Evolutionary conservation across 305 asterid species (phyloP).

Genomic region (Euphrasia arctica): DNA sequence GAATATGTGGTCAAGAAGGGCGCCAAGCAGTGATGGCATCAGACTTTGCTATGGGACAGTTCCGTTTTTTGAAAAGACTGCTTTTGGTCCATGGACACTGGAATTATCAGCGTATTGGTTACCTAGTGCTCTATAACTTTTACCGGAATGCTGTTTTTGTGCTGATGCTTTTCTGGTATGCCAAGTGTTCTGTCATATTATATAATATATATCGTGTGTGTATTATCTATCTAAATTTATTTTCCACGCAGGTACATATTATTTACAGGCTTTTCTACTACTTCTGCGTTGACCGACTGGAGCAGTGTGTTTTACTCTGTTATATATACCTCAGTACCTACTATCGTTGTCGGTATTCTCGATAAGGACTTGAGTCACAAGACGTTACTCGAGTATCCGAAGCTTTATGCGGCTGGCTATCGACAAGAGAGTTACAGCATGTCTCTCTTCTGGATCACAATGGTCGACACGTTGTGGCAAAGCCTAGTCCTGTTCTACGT

Average conservation of each 20-base stretch:
- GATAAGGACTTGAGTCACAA: conserved; percentile 89
- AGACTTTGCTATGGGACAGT: conserved; percentile 96
- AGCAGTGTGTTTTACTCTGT: conserved; percentile 93
- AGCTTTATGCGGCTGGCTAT: conserved; percentile 85
- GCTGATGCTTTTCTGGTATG: conserved; percentile 91
- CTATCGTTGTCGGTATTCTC: conserved; percentile 88
- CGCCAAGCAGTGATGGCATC: conserved; percentile 99
- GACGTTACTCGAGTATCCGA: conserved; percentile 80
- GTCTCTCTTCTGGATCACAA: conserved; percentile 91
- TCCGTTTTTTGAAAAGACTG: conserved; percentile 72
- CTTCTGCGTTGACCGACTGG: conserved; percentile 95
- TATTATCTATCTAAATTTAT: neutral
- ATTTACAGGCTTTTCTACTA: conserved; percentile 86
- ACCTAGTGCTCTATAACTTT: conserved; percentile 83
- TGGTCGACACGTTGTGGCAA: conserved; percentile 95
- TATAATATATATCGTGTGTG: neutral
- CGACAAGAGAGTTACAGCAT: conserved; percentile 89
- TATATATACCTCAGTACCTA: conserved; percentile 90
- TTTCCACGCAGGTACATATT: conserved; percentile 67
- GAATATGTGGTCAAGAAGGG: conserved; percentile 97
- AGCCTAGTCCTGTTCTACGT: conserved; percentile 91
- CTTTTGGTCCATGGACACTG: conserved; percentile 97
- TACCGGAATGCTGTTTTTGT: conserved; percentile 96
- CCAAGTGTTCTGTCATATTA: conserved; percentile 4
- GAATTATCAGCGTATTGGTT: conserved; percentile 94